Conservation (phyloP, 169 alveolate genomes). For the Plasmodium gaboni region DNA sequence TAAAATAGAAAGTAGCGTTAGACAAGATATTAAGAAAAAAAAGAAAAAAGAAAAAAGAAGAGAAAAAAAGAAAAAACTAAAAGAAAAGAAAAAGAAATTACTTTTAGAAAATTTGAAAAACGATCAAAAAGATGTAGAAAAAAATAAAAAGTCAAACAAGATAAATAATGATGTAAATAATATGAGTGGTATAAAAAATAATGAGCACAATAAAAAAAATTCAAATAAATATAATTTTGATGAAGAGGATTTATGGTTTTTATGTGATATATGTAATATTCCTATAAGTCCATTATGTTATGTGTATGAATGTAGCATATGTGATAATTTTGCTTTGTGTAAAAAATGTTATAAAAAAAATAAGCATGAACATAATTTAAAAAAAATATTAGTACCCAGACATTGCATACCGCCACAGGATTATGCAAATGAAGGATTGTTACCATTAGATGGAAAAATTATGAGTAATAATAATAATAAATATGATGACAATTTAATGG, state of each 20-base stretch:
- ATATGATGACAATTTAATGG: constrained; percentile 4
- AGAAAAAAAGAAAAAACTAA: constrained; percentile 24
- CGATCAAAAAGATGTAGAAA: not conserved
- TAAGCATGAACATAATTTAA: constrained; percentile 80
- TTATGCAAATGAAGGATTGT: not conserved
- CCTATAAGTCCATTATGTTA: constrained; percentile 80
- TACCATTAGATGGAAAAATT: not conserved
- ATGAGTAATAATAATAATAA: constrained; percentile 1
- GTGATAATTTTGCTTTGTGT: constrained; percentile 84
- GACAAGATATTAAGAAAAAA: constrained; percentile 31
- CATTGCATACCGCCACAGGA: constrained; percentile 69
- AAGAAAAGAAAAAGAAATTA: constrained; percentile 9
- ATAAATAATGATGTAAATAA: not conserved
- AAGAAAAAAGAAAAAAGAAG: constrained; percentile 46
- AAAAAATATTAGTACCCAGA: constrained; percentile 74
- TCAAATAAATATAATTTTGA: constrained; percentile 26
- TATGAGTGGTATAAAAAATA: not conserved
- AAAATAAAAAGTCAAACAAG: constrained; percentile 2
- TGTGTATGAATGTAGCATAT: constrained; percentile 81
- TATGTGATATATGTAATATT: constrained; percentile 81
- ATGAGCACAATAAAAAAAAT: constrained; percentile 12
- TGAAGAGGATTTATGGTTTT: constrained; percentile 83
- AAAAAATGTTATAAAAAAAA: constrained; percentile 78
- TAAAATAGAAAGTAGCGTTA: constrained; percentile 30
- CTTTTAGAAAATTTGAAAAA: constrained; percentile 25